Base-by-base conservation (phyloP, 371 early-diverging fungal genomes). In the Apophysomyces trapeziformis region DNA sequence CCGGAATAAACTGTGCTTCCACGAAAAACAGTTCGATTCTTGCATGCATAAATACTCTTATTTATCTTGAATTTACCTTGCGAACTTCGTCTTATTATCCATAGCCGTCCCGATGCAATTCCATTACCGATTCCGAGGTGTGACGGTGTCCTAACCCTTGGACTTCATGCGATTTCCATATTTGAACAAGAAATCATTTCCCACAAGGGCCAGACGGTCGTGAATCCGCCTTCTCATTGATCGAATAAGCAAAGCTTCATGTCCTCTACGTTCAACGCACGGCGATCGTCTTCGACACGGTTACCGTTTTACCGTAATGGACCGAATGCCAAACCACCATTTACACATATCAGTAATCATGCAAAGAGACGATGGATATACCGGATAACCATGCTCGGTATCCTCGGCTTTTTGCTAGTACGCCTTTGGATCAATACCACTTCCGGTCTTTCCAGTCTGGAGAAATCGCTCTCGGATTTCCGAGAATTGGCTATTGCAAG, bases 401-500 rank as follows among this genome's bases (percentile, higher is more conserved):
- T 50, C 54, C 21, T 50, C 9, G 54, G 54, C 21, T 50, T 50
- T 26, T 21, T 50, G 21, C 21, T 50, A 7, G 21, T 50, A 18
- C 54, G 54, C 9, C 54, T 21, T 16, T 50, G 54, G 54, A 50
- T 50, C 21, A 8, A 5, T 21, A 35, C 54, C 1, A 35, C 54
- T 11, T 9, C 21, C 16, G 9, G 54, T 21, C 21, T 50, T 18
- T 50, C 54, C n/a, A 26, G 32, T 9, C 54, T 50, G 21, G 54
- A 50, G 1, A 50, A 50, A 18, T 16, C 54, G 16, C 21, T 26
- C 16, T 4, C 35, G 38, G 54, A 50, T 68, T 74, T 61, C 56
- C 68, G 21, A 18, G 76, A 79, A 56, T 46, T 79, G 3, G 14
- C 47, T 7, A 43, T 74, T 13, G 79, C 76, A 8, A 70, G 65